A percentile compares a stretch with the other conserved stretches of the same genome.
phyloP scores from a whole-genome alignment of 1,139 yeast species.

The Sugiyamaella sp. region DNA sequence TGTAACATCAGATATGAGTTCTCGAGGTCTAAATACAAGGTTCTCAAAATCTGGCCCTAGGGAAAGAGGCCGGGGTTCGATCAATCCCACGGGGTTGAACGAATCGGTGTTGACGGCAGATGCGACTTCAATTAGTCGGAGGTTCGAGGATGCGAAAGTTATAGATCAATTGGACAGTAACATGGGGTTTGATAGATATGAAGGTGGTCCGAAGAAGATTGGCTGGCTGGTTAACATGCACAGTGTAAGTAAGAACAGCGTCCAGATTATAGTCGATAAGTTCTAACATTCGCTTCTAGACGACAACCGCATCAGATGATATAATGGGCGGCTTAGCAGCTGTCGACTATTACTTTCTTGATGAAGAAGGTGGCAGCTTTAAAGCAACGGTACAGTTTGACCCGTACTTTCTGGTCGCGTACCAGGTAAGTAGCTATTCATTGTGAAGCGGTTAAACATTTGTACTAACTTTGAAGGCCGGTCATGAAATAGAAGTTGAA shows the following conservation, averaged over 20 bases:
- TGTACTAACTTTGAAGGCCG: constrained; percentile 21
- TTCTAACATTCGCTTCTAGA: constrained; percentile 31
- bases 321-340: constrained; percentile 72
- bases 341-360: constrained; percentile 93
- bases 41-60: constrained; percentile 1
- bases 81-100: constrained; percentile 12
- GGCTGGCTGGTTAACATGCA: constrained; percentile 89
- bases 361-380: constrained; percentile 96
- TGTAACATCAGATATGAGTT: constrained; percentile 4
- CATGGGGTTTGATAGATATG: constrained; percentile 85
- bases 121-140: constrained; percentile 32
- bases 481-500: constrained; percentile 75
- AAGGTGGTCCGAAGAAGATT: constrained; percentile 66
- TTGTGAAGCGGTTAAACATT: neutral
- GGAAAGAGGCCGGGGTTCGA: constrained; percentile 5
- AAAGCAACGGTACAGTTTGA: constrained; percentile 81
- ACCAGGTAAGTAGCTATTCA: constrained; percentile 47
- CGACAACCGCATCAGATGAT: constrained; percentile 60
- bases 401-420: constrained; percentile 83
- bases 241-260: constrained; percentile 43
- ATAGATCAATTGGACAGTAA: constrained; percentile 55
- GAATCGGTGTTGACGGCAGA: constrained; percentile 37
- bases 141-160: constrained; percentile 34
- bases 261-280: neutral
- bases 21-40: constrained; percentile 14